These are phyloP conservation scores for Coccomyxa sp. DNA, from an alignment of 139 green algal species.

Conservation along the genomic window DNA sequence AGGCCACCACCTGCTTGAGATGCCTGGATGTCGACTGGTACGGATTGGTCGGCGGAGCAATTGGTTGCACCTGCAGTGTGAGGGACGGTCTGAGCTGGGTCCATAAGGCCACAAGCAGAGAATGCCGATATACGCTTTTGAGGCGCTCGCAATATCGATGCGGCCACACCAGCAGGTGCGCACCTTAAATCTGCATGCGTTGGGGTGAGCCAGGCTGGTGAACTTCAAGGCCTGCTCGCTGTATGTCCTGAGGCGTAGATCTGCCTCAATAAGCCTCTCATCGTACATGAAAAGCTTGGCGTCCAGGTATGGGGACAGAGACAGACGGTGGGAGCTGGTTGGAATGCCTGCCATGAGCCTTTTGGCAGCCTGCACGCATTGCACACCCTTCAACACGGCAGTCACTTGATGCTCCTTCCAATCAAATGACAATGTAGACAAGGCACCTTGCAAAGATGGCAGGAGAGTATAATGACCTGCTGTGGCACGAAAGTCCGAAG, in stretches of 20 bases:
- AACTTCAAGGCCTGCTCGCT: constrained; percentile 15
- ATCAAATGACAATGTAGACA: too few relatives aligned
- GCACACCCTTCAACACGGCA: neutral
- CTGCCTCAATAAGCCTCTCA: constrained; percentile 15
- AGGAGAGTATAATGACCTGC: too few relatives aligned
- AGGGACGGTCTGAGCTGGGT: neutral
- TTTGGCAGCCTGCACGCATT: constrained; percentile 12
- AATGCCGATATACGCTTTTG: neutral
- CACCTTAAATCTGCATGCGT: constrained; percentile 4
- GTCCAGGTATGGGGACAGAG: constrained; percentile 20
- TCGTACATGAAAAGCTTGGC: constrained; percentile 20
- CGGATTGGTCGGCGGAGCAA: neutral
- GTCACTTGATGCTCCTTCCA: neutral
- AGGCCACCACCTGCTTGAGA: constrained; percentile 14
- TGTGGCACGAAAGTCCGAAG: neutral
- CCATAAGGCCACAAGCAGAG: neutral
- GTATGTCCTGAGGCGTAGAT: constrained; percentile 1
- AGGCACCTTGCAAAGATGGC: too few relatives aligned
- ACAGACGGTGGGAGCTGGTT: constrained; percentile 12
- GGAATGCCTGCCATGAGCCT: constrained; percentile 18
- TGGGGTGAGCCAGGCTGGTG: constrained; percentile 2
- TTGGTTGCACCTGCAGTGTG: neutral
- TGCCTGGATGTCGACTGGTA: neutral
- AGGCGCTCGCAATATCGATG: neutral
- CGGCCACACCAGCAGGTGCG: neutral